Base-by-base conservation (phyloP, 495 filamentous ascomycete species). In the Hypoxylon intermedium region DNA sequence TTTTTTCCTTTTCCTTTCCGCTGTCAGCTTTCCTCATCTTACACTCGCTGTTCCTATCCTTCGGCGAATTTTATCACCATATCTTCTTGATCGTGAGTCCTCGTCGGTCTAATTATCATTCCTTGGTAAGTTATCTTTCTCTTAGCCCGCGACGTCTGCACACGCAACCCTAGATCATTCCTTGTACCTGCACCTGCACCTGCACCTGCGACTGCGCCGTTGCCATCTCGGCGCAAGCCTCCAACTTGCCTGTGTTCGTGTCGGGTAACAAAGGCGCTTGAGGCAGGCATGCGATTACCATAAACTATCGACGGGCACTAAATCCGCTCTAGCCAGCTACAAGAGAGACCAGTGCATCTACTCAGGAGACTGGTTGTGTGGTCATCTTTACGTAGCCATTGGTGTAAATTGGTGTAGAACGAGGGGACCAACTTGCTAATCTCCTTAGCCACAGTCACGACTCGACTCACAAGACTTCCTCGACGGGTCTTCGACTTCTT, bases 1-100 rank as follows among this genome's bases (percentile, higher is more conserved):
- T 68, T 66, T 66, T 67, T 55, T 64, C 49, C 60, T 65, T 63
- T 71, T 62, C 58, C 66, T 62, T 50, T 66, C 63, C 42, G 26
- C 53, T 57, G 61, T 55, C 61, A 59, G 59, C 67, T 41, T 60
- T 62, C 64, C 63, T 62, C 56, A 47, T 64, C 51, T 37, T 4
- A 50, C 53, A 37, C 53, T 70, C 60, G 59, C 57, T 41, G 55
- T 63, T 51, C 55, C 53, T 67, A 51, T 41, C 46, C 58, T 67
- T 67, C 61, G 48, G 66, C 62, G 57, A 60, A 51, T 69, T 69
- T 48, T 52, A 69, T 69, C 65, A 61, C 55, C 61, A 62, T 56
- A 45, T 55, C 30, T 62, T 60, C 42, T 41, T 48, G 61, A 57
- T 56, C 49, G 33, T 53, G 54, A 54, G 38, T 56, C 31, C 51